phyloP scores from a whole-genome alignment of 2,329 filamentous ascomycete species.

The Fusarium coffeatum region DNA sequence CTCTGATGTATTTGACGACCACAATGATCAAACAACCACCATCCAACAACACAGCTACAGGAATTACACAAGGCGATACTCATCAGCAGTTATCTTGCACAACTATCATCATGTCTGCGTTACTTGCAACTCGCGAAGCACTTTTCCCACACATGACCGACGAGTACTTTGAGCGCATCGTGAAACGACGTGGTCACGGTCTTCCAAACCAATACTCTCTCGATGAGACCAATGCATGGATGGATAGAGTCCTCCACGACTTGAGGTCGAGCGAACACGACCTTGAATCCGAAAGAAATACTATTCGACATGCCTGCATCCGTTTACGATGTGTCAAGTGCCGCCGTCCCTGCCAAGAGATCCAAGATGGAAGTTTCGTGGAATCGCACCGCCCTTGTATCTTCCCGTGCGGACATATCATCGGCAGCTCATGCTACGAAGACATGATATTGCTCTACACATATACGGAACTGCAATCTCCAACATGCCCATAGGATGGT shows the following conservation, averaged over 20 bases:
- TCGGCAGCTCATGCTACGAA: slow-evolving; percentile 32
- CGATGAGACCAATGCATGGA: slow-evolving; percentile 24
- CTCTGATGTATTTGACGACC: neutral
- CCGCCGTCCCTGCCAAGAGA: slow-evolving; percentile 24
- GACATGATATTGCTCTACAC: neutral
- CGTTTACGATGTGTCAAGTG: slow-evolving; percentile 34
- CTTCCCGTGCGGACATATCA: slow-evolving; percentile 42
- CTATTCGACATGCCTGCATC: slow-evolving; percentile 21
- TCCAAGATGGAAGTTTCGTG: neutral
- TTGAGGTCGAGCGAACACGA: neutral
- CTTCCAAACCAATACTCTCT: slow-evolving; percentile 31
- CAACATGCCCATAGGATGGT: slow-evolving; percentile 36
- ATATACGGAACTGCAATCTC: neutral
- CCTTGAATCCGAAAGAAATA: accelerated
- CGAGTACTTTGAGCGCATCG: slow-evolving; percentile 13
- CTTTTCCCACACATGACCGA: slow-evolving; percentile 7
- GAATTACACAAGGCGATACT: neutral
- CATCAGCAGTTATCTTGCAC: neutral
- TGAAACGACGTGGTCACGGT: slow-evolving; percentile 10
- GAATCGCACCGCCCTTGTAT: neutral
- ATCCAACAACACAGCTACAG: neutral
- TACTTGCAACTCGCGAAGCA: neutral
- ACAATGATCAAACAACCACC: neutral
- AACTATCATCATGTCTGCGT: neutral
- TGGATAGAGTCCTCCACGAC: neutral